phyloP scores from a whole-genome alignment of 495 filamentous ascomycete genomes.

The Aspergillus carlsbadensis region DNA sequence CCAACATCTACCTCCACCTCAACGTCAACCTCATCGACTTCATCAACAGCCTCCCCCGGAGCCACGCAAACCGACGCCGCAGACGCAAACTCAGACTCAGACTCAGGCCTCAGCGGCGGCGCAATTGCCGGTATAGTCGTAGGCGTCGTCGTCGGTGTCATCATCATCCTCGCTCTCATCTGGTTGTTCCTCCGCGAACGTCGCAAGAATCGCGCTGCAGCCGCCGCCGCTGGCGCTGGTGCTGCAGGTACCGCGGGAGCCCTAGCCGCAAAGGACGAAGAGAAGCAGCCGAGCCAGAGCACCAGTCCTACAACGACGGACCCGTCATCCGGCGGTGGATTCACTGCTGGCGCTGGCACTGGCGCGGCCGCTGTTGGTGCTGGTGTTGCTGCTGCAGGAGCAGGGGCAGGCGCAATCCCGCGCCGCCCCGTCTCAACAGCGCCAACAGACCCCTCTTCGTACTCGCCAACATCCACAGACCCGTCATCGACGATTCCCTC shows the following conservation, averaged over 20 bases:
- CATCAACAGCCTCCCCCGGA: background rate
- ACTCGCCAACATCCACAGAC: background rate
- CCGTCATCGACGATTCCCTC: constrained; percentile 1
- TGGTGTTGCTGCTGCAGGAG: background rate
- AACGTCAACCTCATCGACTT: background rate
- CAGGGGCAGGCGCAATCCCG: background rate
- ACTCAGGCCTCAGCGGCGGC: constrained; percentile 22
- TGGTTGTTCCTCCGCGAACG: constrained; percentile 25
- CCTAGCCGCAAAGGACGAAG: background rate
- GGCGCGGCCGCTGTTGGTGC: background rate
- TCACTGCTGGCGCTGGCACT: background rate
- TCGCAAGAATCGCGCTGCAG: constrained; percentile 10
- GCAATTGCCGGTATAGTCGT: constrained; percentile 34
- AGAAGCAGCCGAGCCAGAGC: background rate
- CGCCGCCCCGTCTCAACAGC: constrained; percentile 3
- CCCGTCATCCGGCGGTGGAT: no score
- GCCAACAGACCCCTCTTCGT: background rate
- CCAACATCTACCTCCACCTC: constrained; percentile 1
- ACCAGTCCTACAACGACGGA: background rate
- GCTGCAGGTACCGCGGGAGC: background rate
- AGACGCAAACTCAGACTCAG: background rate
- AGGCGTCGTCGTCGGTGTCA: constrained; percentile 26
- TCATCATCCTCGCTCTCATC: constrained; percentile 24
- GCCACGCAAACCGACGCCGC: background rate
- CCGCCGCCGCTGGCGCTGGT: background rate